A percentile compares a stretch with the other conserved stretches of the same genome.
Conservation (phyloP, 192 early-diverging fungal genomes). For the Backusella tuberculispora region DNA sequence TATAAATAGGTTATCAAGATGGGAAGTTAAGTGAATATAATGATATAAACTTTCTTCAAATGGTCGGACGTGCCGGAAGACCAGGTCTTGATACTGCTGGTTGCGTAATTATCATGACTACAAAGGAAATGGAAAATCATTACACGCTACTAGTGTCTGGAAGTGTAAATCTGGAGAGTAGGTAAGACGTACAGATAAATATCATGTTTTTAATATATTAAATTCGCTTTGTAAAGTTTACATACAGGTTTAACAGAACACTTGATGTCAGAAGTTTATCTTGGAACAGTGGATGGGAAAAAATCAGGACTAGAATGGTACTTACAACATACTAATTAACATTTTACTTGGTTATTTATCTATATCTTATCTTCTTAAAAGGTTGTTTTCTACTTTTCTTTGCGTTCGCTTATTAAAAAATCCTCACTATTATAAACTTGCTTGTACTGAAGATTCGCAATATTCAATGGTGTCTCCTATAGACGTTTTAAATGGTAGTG, state of each 20-base stretch:
- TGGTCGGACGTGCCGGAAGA: constrained; percentile 77
- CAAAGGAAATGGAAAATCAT: constrained; percentile 41
- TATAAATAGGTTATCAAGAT: constrained; percentile 47
- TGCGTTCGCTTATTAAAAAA: constrained; percentile 44
- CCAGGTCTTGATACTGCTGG: constrained; percentile 71
- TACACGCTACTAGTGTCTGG: constrained; percentile 62
- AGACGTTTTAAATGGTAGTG: background rate
- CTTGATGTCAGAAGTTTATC: constrained; percentile 72
- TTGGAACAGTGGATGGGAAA: constrained; percentile 57
- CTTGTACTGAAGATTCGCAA: background rate
- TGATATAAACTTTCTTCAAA: constrained; percentile 75
- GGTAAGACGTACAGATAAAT: constrained; percentile 34
- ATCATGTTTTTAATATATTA: background rate
- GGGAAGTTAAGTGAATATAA: constrained; percentile 54
- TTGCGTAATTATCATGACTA: constrained; percentile 67
- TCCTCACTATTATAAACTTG: constrained; percentile 34
- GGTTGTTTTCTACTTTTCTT: constrained; percentile 46
- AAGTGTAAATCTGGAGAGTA: constrained; percentile 65
- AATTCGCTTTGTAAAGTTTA: constrained; percentile 20
- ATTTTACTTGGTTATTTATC: constrained; percentile 14
- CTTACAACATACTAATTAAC: background rate
- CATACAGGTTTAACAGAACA: constrained; percentile 66
- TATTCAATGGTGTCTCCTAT: background rate
- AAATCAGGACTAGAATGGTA: constrained; percentile 60
- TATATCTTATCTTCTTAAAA: constrained; percentile 13